These are phyloP conservation scores for Hanseniaspora nectarophila DNA, from an alignment of 805 yeast genomes.

Conservation along the genomic window DNA sequence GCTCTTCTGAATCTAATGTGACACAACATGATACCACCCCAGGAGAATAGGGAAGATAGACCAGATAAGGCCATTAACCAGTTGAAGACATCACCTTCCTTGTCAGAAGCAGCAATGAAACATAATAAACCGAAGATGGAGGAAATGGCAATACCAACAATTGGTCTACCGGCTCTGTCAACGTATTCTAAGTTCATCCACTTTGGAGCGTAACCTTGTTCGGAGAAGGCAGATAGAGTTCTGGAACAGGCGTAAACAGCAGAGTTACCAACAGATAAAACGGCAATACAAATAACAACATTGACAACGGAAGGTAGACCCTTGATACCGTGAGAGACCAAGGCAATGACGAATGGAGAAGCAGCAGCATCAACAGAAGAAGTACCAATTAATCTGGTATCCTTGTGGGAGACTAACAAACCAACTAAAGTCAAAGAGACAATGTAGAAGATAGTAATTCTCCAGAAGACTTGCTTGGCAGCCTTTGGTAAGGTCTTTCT, in stretches of 20 bases:
- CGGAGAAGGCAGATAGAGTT: constrained; percentile 50
- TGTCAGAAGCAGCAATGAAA: constrained; percentile 43
- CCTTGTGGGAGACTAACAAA: constrained; percentile 37
- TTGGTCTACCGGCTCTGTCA: constrained; percentile 58
- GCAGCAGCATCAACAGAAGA: constrained; percentile 51
- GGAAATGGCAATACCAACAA: constrained; percentile 43
- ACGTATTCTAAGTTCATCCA: constrained; percentile 47
- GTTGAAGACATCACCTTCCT: constrained; percentile 45
- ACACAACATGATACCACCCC: constrained; percentile 49
- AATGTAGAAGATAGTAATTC: constrained; percentile 40
- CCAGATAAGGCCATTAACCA: constrained; percentile 58
- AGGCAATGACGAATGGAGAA: constrained; percentile 70
- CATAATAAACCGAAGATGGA: constrained; percentile 46
- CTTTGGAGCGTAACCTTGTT: constrained; percentile 45
- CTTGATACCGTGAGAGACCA: constrained; percentile 47
- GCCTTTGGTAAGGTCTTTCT: constrained; percentile 40
- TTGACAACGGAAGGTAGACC: constrained; percentile 58
- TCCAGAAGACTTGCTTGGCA: constrained; percentile 46
- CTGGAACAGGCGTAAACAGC: constrained; percentile 60
- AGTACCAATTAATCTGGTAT: constrained; percentile 36
- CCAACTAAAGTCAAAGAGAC: constrained; percentile 36
- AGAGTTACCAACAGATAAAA: constrained; percentile 60
- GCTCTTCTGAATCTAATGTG: constrained; percentile 58
- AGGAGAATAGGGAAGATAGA: constrained; percentile 48
- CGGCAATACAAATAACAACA: constrained; percentile 55